Evolutionary conservation across 2,329 filamentous ascomycete genomes (phyloP).

Genomic region (Tricladium varicosporioides): DNA sequence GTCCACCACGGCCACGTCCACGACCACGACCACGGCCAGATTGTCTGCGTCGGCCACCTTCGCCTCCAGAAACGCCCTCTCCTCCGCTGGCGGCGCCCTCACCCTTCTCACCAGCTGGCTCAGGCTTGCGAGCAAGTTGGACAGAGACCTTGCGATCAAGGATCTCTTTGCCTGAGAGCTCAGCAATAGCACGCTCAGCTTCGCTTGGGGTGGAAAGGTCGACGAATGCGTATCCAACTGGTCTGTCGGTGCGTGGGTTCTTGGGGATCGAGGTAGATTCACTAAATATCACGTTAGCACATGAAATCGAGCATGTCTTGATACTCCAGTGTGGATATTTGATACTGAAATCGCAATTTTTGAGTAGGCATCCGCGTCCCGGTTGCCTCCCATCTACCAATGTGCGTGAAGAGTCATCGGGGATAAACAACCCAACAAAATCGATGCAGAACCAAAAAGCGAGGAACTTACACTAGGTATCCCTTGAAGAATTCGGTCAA

Average conservation of each 20-base stretch:
- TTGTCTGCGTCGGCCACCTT: conserved; percentile 61
- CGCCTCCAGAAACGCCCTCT: conserved; percentile 66
- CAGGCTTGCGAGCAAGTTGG: conserved; percentile 96
- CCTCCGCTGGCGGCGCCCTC: conserved; percentile 69
- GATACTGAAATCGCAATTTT: background rate
- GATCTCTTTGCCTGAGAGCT: conserved; percentile 96
- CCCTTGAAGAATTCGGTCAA: conserved; percentile 99
- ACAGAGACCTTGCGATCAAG: conserved; percentile 99
- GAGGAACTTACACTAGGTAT: conserved; percentile 88
- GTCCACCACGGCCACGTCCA: conserved; percentile 65
- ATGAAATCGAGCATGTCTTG: conserved; percentile 4
- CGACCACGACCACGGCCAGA: conserved; percentile 67
- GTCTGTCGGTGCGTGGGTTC: conserved; percentile 97
- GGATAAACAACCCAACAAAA: background rate
- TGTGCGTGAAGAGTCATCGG: background rate
- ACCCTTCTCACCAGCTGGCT: conserved; percentile 74
- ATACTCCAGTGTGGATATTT: background rate
- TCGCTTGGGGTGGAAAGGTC: conserved; percentile 93
- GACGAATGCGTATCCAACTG: conserved; percentile 98
- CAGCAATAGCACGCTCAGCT: conserved; percentile 90
- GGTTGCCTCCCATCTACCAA: background rate
- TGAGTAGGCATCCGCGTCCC: background rate
- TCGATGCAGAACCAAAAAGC: background rate
- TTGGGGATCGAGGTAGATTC: conserved; percentile 99
- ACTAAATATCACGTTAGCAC: conserved; percentile 51